Conservation (phyloP, 306 rosid species). For the Cucurbita maxima region DNA sequence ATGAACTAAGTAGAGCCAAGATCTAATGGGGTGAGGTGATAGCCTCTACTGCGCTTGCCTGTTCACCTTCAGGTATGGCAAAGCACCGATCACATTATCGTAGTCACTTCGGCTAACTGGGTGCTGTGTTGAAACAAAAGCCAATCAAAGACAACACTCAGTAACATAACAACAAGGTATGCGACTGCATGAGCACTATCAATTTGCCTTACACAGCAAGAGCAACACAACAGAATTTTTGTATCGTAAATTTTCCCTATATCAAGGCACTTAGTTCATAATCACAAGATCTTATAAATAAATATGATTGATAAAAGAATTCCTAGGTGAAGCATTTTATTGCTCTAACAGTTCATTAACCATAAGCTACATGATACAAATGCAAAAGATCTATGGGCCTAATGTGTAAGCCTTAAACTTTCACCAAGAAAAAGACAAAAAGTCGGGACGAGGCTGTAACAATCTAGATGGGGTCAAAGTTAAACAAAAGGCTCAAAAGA, state of each 20-base stretch:
- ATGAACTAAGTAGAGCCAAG: neutral
- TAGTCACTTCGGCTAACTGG: constrained; percentile 68
- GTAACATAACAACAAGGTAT: neutral
- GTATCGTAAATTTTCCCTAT: neutral
- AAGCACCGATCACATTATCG: constrained; percentile 70
- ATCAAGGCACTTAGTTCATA: neutral
- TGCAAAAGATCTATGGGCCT: neutral
- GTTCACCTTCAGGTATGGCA: constrained; percentile 89
- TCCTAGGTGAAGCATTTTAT: neutral
- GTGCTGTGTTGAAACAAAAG: constrained; percentile 36
- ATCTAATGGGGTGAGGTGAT: neutral
- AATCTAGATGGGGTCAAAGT: neutral
- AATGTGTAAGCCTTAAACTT: neutral
- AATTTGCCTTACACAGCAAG: neutral
- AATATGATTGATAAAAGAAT: neutral
- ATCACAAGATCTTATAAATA: neutral
- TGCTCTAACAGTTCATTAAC: neutral
- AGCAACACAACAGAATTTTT: neutral
- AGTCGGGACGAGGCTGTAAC: neutral
- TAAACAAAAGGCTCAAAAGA: neutral
- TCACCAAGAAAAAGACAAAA: neutral
- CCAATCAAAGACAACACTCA: neutral
- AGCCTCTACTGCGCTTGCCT: constrained; percentile 39
- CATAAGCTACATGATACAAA: neutral
- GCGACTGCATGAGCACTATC: neutral